Base-by-base conservation (phyloP, 148 eudicot species). In the Heliosperma pusillum region DNA sequence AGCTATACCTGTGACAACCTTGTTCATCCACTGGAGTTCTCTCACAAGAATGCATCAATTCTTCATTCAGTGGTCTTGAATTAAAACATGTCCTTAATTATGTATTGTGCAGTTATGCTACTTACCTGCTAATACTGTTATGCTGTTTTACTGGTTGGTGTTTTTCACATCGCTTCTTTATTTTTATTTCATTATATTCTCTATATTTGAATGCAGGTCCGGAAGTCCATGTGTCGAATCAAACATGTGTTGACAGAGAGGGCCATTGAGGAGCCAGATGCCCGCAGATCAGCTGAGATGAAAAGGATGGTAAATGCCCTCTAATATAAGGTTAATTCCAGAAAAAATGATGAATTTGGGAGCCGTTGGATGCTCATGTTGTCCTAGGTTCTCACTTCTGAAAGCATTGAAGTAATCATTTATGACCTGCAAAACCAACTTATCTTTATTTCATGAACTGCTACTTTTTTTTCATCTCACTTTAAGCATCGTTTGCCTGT, bases 191-290 rank as follows among this genome's bases (percentile, higher is more conserved):
- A 19, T 21, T 4, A 59, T 10, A 11, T 33, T 27, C 3, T 10
- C 45, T 2, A 20, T 66, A 59, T 71, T 10, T 45, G 57, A 72
- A 42, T 74, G 74, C 83, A 90, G 97, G 98, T 91, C 7, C 83
- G 87, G 81, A 93, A 88, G 76, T 88, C 98, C 45, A 93, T 89
- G 97, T 89, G 94, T 68, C 82, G 91, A 72, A 88, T 93, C 86
- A 93, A 93, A 79, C 97, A 93, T 40, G 97, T 89, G 13, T 80
- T 93, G 58, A 93, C 94, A 3, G 97, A 93, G 82, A 89, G 97
- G 78, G 94, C 97, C 25, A 93, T 93, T 50, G 92, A 84, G 71
- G 97, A 93, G 67, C 79, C 97, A 12, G 98, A 93, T 86, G 83
- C 94, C 29, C 82, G 97, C 77, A 88, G 97, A 79, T 84, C 89